Percentiles rank a stretch among this genome's conserved stretches.
phyloP scores from a whole-genome alignment of 805 yeast species.

The Cyberlindnera subsufficiens region DNA sequence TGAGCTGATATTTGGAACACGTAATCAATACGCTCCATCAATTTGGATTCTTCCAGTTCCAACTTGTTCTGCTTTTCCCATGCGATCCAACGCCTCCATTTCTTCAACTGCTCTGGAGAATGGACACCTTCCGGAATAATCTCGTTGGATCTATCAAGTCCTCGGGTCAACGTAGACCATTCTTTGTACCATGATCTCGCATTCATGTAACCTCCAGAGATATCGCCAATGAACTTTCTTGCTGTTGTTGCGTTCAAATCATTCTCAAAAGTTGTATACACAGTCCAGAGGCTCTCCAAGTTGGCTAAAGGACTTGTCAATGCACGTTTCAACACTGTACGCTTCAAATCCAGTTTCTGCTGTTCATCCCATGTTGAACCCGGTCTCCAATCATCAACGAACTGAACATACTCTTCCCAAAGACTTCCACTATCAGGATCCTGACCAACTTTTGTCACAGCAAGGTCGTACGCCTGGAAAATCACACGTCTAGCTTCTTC shows the following conservation, averaged over 20 bases:
- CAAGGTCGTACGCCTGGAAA: conserved; percentile 78
- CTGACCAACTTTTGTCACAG: conserved; percentile 68
- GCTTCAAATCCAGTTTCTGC: conserved; percentile 68
- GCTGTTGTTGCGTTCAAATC: conserved; percentile 70
- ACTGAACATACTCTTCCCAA: conserved; percentile 81
- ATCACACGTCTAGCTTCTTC: conserved; percentile 72
- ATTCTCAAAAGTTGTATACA: conserved; percentile 79
- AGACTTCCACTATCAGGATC: conserved; percentile 67
- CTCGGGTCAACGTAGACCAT: conserved; percentile 52
- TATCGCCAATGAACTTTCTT: conserved; percentile 76
- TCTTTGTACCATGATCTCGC: conserved; percentile 76
- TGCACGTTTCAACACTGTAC: conserved; percentile 66
- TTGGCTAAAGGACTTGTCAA: conserved; percentile 71
- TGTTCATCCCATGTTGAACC: conserved; percentile 79
- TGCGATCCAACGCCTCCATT: conserved; percentile 71
- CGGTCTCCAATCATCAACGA: conserved; percentile 74
- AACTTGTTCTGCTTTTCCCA: conserved; percentile 76
- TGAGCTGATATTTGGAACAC: conserved; percentile 69
- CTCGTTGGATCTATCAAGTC: conserved; percentile 35
- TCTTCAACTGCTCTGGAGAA: conserved; percentile 33
- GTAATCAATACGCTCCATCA: conserved; percentile 56
- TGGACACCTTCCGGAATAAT: conserved; percentile 24
- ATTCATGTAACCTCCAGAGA: conserved; percentile 79
- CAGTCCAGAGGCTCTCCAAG: conserved; percentile 75
- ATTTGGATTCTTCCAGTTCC: conserved; percentile 43